Evolutionary conservation across 2,329 filamentous ascomycete species (phyloP).

Genomic region (Fusarium verrucosum): DNA sequence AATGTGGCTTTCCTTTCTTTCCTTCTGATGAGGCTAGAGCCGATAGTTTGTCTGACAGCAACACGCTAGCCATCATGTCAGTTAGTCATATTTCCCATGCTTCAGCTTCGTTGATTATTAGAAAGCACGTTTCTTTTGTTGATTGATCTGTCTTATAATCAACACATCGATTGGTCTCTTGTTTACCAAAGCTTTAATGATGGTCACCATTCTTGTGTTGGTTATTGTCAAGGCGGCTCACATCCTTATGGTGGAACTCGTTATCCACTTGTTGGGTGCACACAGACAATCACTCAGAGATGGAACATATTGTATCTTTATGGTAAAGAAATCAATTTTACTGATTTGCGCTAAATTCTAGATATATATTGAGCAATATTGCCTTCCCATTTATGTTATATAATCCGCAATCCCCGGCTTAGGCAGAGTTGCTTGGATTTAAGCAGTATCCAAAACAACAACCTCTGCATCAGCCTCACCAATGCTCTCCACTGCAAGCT

Average conservation of each 20-base stretch:
- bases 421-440: constrained; percentile 23
- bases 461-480: constrained; percentile 75
- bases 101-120: neutral
- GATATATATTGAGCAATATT: neutral
- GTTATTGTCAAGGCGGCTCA: neutral
- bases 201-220: neutral
- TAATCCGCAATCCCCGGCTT: neutral
- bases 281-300: neutral
- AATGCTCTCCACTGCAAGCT: constrained; percentile 71
- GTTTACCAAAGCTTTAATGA: neutral
- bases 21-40: neutral
- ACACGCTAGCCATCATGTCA: constrained; percentile 3
- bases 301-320: neutral
- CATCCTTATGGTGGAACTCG: neutral
- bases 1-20: constrained; percentile 1
- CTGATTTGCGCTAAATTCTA: constrained; percentile 19
- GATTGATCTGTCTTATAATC: neutral
- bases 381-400: neutral
- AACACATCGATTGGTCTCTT: neutral
- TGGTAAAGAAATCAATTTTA: constrained; percentile 4
- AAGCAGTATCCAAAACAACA: constrained; percentile 72
- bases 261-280: neutral
- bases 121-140: neutral
- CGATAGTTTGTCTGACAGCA: neutral
- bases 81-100: constrained; percentile 9